phyloP scores from a whole-genome alignment of 2,329 filamentous ascomycete species.

The Sporothrix protearum region DNA sequence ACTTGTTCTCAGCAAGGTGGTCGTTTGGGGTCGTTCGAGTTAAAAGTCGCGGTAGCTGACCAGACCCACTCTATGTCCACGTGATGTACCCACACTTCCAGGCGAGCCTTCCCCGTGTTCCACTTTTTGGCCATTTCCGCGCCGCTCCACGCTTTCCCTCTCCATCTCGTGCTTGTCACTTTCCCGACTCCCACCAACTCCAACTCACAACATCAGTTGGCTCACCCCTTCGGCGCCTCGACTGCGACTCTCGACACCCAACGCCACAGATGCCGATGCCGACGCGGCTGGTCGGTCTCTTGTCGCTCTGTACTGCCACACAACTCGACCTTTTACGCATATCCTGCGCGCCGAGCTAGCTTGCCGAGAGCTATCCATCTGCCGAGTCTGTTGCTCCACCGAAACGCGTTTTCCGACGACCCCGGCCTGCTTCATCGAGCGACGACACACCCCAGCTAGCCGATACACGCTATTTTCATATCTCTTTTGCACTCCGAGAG shows the following conservation, averaged over 20 bases:
- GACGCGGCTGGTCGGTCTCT: background rate
- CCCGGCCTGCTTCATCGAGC: background rate
- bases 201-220: background rate
- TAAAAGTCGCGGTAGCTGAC: background rate
- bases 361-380: background rate
- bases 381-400: slow-evolving; percentile 1
- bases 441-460: background rate
- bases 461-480: background rate
- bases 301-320: background rate
- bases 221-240: background rate
- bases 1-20: background rate
- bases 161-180: background rate
- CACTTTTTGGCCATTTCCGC: slow-evolving; percentile 11
- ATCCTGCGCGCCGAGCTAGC: background rate
- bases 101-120: slow-evolving; percentile 8
- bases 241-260: background rate
- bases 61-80: background rate
- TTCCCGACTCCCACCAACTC: no score
- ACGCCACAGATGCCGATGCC: background rate
- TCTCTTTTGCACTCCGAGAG: background rate
- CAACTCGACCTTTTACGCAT: background rate
- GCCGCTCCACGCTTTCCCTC: slow-evolving; percentile 2
- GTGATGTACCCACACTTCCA: background rate
- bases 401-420: slow-evolving; percentile 8
- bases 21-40: background rate